These are phyloP conservation scores for Madurella fahalii DNA, from an alignment of 2,329 filamentous ascomycete genomes.

Conservation along the genomic window DNA sequence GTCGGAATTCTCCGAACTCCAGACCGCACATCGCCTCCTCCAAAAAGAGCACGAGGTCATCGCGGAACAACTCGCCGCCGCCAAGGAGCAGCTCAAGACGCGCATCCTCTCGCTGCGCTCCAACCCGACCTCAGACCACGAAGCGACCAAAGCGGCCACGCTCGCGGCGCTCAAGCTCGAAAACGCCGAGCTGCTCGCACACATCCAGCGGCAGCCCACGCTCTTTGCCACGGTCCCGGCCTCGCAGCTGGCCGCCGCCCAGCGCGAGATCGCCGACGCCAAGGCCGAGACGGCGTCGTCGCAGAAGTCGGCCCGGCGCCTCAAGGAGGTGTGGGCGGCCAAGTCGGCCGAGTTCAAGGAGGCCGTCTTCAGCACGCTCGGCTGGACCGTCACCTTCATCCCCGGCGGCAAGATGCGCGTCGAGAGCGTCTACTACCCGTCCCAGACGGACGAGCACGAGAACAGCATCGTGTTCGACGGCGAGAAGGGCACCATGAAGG, in stretches of 20 bases:
- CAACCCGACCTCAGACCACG: slow-evolving; percentile 86
- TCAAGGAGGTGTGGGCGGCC: slow-evolving; percentile 87
- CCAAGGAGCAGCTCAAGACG: slow-evolving; percentile 65
- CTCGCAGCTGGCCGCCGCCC: slow-evolving; percentile 69
- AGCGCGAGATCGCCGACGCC: slow-evolving; percentile 70
- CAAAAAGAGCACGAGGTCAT: slow-evolving; percentile 71
- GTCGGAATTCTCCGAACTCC: slow-evolving; percentile 65
- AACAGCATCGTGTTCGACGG: slow-evolving; percentile 82
- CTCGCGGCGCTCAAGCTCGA: slow-evolving; percentile 74
- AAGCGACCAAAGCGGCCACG: slow-evolving; percentile 78
- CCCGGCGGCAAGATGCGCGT: slow-evolving; percentile 96
- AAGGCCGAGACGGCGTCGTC: slow-evolving; percentile 65
- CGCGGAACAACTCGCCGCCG: slow-evolving; percentile 66
- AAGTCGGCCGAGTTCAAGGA: slow-evolving; percentile 95
- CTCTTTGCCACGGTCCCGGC: slow-evolving; percentile 65
- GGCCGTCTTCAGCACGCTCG: slow-evolving; percentile 84
- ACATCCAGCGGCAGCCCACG: slow-evolving; percentile 52
- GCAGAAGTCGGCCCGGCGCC: slow-evolving; percentile 77
- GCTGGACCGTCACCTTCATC: slow-evolving; percentile 93
- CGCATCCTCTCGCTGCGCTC: slow-evolving; percentile 80
- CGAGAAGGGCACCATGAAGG: slow-evolving; percentile 96
- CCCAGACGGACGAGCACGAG: slow-evolving; percentile 63
- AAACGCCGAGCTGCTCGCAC: slow-evolving; percentile 75
- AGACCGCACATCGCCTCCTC: slow-evolving; percentile 66
- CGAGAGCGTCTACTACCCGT: slow-evolving; percentile 78